Base-by-base conservation (phyloP, 805 yeast species). In the Teunomyces cretensis region DNA sequence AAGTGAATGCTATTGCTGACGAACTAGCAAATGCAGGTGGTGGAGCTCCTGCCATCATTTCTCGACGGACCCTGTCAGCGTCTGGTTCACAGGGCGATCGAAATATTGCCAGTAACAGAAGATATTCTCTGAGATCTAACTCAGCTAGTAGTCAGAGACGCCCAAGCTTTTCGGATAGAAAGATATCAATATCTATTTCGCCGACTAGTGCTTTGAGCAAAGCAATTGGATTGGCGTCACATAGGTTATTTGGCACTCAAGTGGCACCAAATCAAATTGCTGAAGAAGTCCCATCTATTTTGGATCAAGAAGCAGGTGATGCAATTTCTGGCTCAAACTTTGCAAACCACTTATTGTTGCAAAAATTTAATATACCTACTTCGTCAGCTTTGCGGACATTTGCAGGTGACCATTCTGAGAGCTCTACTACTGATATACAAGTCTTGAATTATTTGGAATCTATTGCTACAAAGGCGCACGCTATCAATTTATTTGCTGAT, bases 1-100 rank as follows among this genome's bases (percentile, higher is more conserved):
- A 94, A 61, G 96, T 92, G 7, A 92, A 92, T 68, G 92, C 96
- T 2, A 74, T 94, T 46, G 99, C 99, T 2, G 98, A 92, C 64
- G 97, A 91, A 61, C 69, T 92, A 42, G 91, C 88, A 12, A 69
- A 72, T 47, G 83, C 83, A 2, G 83, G 83, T 1, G 64, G 72
- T 45, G 75, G 78, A 6, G 73, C 76, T 5, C 74, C 76, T 27
- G 83, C 79, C 1, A 73, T 71, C n/a, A 56, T 56, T 35, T 40
- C 56, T 11, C 47, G 46, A n/a, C 43, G 46, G 5, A 68, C 71
- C 9, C 63, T 62, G 51, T 55, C 59, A 17, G 54, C 53, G 22
- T 50, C 56, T 9, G 45, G 53, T 9, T 46, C 55, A n/a, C 56
- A 57, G 39, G 58, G 55, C 2, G 61, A 54, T 26, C 45, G 44